phyloP scores from a whole-genome alignment of 352 stramenopile genomes.

The Elongisporangium prolatum region DNA sequence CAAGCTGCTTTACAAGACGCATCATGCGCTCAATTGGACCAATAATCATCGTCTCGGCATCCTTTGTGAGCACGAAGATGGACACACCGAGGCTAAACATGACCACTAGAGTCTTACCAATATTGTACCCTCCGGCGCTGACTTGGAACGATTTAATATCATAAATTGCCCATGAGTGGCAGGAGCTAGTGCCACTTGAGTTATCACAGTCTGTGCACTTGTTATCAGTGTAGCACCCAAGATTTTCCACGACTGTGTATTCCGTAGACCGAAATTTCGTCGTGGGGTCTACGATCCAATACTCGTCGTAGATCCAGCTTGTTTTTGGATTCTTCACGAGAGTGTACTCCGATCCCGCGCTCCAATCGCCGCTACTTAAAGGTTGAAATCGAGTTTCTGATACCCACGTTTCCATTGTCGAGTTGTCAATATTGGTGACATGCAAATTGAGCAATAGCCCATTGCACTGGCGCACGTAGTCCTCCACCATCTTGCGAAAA shows the following conservation, averaged over 20 bases:
- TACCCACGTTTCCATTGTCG: conserved; percentile 47
- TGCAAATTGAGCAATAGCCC: conserved; percentile 63
- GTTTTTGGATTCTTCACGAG: conserved; percentile 62
- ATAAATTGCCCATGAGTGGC: conserved; percentile 70
- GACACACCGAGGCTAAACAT: conserved; percentile 90
- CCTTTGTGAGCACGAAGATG: conserved; percentile 90
- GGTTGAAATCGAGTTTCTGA: conserved; percentile 47
- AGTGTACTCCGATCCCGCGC: conserved; percentile 24
- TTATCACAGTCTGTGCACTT: conserved; percentile 47
- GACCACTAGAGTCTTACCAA: conserved; percentile 85
- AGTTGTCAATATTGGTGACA: conserved; percentile 42
- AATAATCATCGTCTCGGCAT: conserved; percentile 95
- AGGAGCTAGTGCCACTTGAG: conserved; percentile 28
- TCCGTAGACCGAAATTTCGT: conserved; percentile 50
- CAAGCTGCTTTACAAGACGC: conserved; percentile 64
- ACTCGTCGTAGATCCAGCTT: conserved; percentile 49
- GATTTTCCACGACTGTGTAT: conserved; percentile 53
- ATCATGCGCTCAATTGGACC: conserved; percentile 97
- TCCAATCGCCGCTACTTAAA: conserved; percentile 54
- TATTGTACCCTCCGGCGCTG: conserved; percentile 52
- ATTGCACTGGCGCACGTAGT: conserved; percentile 73
- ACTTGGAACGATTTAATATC: conserved; percentile 53
- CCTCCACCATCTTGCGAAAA: conserved; percentile 51
- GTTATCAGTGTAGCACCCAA: conserved; percentile 65
- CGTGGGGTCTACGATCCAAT: conserved; percentile 34